Base-by-base conservation (phyloP, 768 basidiomycete species). In the Hortiboletus campestris region DNA sequence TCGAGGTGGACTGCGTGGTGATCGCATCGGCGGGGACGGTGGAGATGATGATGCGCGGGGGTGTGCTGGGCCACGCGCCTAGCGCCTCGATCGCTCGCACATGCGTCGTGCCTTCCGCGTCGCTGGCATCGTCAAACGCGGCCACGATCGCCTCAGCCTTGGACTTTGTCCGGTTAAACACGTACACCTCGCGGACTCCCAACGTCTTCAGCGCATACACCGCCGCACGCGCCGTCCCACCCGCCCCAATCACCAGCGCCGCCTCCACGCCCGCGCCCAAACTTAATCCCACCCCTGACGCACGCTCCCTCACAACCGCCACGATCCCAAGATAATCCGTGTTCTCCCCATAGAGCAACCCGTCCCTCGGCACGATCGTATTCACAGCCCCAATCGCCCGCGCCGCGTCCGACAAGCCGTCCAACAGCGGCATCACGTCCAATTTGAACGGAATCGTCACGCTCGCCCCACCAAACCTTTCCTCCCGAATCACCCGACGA, bases 371-470 rank as follows among this genome's bases (percentile, higher is more conserved):
- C 17, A 94, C 79, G 70, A 98, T 82, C 42, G 95, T 98, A 71
- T 99, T 98, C 60, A 98, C 92, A 0, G 97, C 97, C 0, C 97
- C 97, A 56, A 99, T 94, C 4, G 82, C 76, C 62, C 84, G 76
- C 1, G 94, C 97, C 20, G 93, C 86, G 0, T 85, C 83, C 0
- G 94, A 89, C 40, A 98, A 72, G 50, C 76, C 74, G 65, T 95
- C 89, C 48, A 99, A 81, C 6, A 89, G 76, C 1, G 89, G 84
- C 46, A 98, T 92, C 59, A 98, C 79, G 57, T 92, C 89, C 38
- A 96, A 76, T 73, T 99, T 99, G 78, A 88, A 86, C 2, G 97
- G 97, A 60, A 98, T 98, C 19, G 97, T 99, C 28, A 98, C 94
- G 6, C 91, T 93, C 16, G 94, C 97, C 0, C 97, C 97, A 9